Conservation (phyloP, 805 yeast genomes). For the Candida koratica region DNA sequence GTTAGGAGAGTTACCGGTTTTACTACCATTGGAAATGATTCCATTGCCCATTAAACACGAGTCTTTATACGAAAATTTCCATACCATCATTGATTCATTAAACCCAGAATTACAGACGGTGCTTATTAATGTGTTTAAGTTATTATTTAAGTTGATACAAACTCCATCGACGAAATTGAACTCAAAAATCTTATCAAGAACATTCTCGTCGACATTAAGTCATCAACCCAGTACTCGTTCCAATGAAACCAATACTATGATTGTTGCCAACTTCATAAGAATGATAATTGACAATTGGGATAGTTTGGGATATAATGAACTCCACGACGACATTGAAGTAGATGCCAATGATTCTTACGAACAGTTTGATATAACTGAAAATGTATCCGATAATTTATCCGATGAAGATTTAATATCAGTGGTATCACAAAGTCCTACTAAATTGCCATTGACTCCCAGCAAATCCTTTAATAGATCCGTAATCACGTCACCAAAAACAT, state of each 20-base stretch:
- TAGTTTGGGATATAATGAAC: background rate
- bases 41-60: constrained; percentile 52
- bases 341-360: constrained; percentile 27
- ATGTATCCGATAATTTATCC: constrained; percentile 12
- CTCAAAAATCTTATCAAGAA: constrained; percentile 38
- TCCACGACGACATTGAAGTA: constrained; percentile 14
- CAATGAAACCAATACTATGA: constrained; percentile 44
- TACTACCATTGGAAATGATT: constrained; percentile 49
- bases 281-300: constrained; percentile 52
- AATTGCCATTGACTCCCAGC: background rate
- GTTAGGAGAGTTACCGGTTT: constrained; percentile 53
- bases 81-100: constrained; percentile 10
- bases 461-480: background rate
- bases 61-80: constrained; percentile 24
- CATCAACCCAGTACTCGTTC: constrained; percentile 41
- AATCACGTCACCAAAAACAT: background rate
- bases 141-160: constrained; percentile 37
- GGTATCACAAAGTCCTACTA: constrained; percentile 2
- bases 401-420: background rate
- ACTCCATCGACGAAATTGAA: constrained; percentile 41
- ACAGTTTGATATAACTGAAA: constrained; percentile 22
- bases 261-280: constrained; percentile 52
- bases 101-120: constrained; percentile 9
- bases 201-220: constrained; percentile 53
- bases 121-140: constrained; percentile 40